phyloP scores from a whole-genome alignment of 2,329 filamentous ascomycete species.

The Escovopsis sp. region DNA sequence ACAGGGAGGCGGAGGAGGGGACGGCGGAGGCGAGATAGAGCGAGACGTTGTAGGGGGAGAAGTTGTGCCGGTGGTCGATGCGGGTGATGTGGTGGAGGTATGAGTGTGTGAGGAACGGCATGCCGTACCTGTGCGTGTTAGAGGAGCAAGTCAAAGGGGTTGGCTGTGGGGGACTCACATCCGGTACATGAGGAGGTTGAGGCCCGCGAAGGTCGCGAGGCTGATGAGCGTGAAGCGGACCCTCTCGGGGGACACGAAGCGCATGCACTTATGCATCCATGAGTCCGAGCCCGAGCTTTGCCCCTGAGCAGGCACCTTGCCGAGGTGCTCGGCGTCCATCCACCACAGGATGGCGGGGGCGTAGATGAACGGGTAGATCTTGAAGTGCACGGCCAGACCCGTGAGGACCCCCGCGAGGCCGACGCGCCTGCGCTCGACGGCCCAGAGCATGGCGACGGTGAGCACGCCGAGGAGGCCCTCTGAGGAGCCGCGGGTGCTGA shows the following conservation, averaged over 20 bases:
- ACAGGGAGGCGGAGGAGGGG: constrained; percentile 24
- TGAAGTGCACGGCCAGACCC: constrained; percentile 83
- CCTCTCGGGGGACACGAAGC: constrained; percentile 39
- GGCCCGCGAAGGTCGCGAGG: constrained; percentile 52
- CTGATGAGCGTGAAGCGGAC: constrained; percentile 48
- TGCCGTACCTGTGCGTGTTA: constrained; percentile 47
- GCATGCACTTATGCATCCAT: constrained; percentile 10
- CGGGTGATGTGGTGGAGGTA: constrained; percentile 87
- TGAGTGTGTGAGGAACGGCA: constrained; percentile 73
- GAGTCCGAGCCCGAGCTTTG: constrained; percentile 6
- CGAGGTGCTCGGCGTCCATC: constrained; percentile 46
- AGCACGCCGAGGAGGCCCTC: constrained; percentile 81
- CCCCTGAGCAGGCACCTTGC: constrained; percentile 7
- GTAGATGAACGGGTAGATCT: constrained; percentile 98
- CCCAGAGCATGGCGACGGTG: constrained; percentile 72
- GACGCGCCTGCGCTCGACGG: constrained; percentile 49
- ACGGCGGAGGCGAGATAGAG: constrained; percentile 71
- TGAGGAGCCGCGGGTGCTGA: constrained; percentile 86
- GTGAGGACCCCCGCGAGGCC: constrained; percentile 58
- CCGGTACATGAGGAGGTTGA: constrained; percentile 69
- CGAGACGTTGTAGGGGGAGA: constrained; percentile 87
- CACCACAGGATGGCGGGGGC: constrained; percentile 68
- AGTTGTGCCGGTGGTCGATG: constrained; percentile 95
- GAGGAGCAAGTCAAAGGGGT: constrained; percentile 14
- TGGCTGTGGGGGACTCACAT: constrained; percentile 33